These are phyloP conservation scores for Helotiales sp. DNA, from an alignment of 2,329 filamentous ascomycete genomes.

Conservation along the genomic window DNA sequence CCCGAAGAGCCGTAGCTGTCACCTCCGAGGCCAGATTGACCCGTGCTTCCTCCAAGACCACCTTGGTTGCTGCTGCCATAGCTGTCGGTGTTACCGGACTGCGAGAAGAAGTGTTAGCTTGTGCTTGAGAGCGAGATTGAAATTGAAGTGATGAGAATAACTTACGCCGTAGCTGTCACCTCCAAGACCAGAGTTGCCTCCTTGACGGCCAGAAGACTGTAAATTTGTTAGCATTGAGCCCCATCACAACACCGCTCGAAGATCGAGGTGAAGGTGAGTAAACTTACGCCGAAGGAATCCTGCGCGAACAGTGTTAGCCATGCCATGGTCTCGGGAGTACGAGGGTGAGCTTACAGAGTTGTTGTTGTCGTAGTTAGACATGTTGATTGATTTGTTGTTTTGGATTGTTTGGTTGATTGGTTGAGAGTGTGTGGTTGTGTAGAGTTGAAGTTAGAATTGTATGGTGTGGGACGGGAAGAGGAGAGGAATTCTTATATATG, in stretches of 20 bases:
- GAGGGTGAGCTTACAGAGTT: conserved; percentile 28
- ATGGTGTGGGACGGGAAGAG: background rate
- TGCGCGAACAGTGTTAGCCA: conserved; percentile 21
- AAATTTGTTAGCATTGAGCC: conserved; percentile 6
- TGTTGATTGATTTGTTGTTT: conserved; percentile 24
- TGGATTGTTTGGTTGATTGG: conserved; percentile 7
- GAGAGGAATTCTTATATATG: background rate
- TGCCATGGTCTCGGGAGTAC: conserved; percentile 8
- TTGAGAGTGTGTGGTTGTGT: conserved; percentile 4
- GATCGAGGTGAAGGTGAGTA: background rate
- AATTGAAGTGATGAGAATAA: background rate
- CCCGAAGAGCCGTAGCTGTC: conserved; percentile 8
- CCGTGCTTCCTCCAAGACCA: conserved; percentile 7
- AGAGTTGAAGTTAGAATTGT: background rate
- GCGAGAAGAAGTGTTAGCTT: conserved; percentile 3
- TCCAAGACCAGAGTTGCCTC: conserved; percentile 5
- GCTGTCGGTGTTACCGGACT: conserved; percentile 16
- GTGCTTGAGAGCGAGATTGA: background rate
- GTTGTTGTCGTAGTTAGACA: conserved; percentile 36
- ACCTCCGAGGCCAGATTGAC: background rate
- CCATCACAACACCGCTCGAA: background rate
- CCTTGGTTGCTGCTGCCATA: background rate
- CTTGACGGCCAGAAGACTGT: conserved; percentile 20
- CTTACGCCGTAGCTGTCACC: conserved; percentile 24
- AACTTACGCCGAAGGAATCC: conserved; percentile 25